A percentile compares a stretch with the other conserved stretches of the same genome.
Conservation (phyloP, 805 yeast genomes). For the Saccharomycopsis fibuligera region DNA sequence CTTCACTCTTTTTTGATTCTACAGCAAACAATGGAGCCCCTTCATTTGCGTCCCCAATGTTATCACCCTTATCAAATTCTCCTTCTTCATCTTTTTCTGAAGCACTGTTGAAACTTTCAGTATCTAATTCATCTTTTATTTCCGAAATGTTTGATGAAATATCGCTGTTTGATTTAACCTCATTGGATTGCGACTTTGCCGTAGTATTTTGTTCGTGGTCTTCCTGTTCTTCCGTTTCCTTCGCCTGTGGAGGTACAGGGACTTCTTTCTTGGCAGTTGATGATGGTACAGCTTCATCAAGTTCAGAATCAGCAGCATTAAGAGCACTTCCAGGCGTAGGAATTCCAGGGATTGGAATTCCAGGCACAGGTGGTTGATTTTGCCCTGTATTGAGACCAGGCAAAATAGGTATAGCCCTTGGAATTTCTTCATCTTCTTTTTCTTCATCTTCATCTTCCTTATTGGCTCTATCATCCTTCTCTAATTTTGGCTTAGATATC, state of each 20-base stretch:
- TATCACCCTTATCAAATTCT: conserved; percentile 20
- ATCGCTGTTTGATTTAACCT: background rate
- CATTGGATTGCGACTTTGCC: background rate
- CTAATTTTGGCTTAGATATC: conserved; percentile 8
- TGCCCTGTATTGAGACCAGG: too few species aligned
- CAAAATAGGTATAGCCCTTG: conserved; percentile 16
- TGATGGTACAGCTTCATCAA: too few species aligned
- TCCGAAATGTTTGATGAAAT: conserved; percentile 11
- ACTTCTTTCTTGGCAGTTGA: too few species aligned
- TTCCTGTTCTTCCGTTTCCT: conserved; percentile 18
- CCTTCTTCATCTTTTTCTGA: background rate
- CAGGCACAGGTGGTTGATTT: too few species aligned
- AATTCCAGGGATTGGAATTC: background rate
- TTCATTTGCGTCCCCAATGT: conserved; percentile 21
- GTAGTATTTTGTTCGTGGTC: conserved; percentile 24
- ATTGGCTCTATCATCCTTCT: background rate
- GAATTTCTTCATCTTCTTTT: conserved; percentile 3
- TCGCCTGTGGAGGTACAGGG: conserved; percentile 1
- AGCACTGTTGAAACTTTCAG: conserved; percentile 3
- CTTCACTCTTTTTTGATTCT: conserved; percentile 22
- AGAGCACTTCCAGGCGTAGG: background rate
- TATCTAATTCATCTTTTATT: conserved; percentile 13
- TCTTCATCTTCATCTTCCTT: conserved; percentile 3
- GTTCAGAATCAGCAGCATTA: background rate
- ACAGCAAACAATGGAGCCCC: conserved; percentile 20